Conservation (phyloP, 495 filamentous ascomycete species). For the Baudoinia panamericana region DNA sequence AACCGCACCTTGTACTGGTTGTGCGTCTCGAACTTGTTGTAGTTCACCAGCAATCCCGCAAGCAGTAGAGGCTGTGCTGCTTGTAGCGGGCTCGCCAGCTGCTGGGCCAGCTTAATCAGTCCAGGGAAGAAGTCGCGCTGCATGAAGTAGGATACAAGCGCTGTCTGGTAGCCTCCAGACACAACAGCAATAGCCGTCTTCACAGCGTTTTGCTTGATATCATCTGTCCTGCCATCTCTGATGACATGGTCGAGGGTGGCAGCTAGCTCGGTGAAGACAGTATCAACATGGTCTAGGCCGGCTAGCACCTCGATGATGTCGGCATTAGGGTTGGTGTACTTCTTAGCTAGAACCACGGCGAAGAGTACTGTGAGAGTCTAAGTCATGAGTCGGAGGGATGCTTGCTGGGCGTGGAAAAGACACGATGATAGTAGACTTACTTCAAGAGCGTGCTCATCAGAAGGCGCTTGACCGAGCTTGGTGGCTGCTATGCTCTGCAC, state of each 20-base stretch:
- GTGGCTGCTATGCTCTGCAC: slow-evolving; percentile 54
- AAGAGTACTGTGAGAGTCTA: slow-evolving; percentile 89
- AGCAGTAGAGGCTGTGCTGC: slow-evolving; percentile 67
- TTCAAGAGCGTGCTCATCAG: slow-evolving; percentile 74
- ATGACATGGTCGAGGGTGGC: slow-evolving; percentile 66
- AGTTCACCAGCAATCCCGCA: slow-evolving; percentile 84
- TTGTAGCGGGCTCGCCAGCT: slow-evolving; percentile 48
- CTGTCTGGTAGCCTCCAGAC: slow-evolving; percentile 90
- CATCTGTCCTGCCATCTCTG: slow-evolving; percentile 55
- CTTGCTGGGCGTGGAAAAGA: neutral
- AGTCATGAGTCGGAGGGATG: slow-evolving; percentile 30
- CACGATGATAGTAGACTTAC: slow-evolving; percentile 42
- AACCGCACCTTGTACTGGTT: slow-evolving; percentile 90
- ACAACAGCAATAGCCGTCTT: slow-evolving; percentile 68
- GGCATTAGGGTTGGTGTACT: slow-evolving; percentile 89
- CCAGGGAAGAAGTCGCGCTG: slow-evolving; percentile 89
- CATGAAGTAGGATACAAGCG: slow-evolving; percentile 85
- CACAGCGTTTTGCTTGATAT: slow-evolving; percentile 65
- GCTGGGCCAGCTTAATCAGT: slow-evolving; percentile 91
- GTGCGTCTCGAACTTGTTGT: slow-evolving; percentile 98
- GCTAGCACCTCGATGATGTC: slow-evolving; percentile 85
- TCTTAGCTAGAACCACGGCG: slow-evolving; percentile 64
- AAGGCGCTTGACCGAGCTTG: slow-evolving; percentile 45
- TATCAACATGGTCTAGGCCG: slow-evolving; percentile 76
- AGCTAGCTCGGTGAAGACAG: slow-evolving; percentile 79